A percentile compares a stretch with the other conserved stretches of the same genome.
phyloP scores from a whole-genome alignment of 2,329 filamentous ascomycete genomes.

The Stromatinia cepivora region DNA sequence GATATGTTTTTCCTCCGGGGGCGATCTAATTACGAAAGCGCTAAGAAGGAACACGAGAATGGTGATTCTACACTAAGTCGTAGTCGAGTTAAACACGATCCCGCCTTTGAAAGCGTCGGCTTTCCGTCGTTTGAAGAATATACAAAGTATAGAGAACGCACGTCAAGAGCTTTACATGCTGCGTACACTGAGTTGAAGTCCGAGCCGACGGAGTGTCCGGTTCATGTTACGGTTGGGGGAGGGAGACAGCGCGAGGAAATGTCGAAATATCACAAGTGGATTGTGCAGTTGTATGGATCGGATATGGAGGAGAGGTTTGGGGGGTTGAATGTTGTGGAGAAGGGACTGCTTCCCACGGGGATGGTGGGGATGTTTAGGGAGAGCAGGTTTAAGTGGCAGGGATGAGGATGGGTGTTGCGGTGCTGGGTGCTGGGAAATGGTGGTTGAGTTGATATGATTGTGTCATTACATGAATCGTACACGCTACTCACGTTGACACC shows the following conservation, averaged over 20 bases:
- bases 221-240: background rate
- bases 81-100: background rate
- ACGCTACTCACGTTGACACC: background rate
- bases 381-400: constrained; percentile 43
- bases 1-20: constrained; percentile 39
- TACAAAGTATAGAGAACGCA: background rate
- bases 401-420: constrained; percentile 37
- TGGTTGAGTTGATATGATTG: background rate
- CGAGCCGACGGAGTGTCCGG: background rate
- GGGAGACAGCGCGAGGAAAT: background rate
- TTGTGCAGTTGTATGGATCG: constrained; percentile 42
- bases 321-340: constrained; percentile 43
- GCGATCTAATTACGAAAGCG: constrained; percentile 39
- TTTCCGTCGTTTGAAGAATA: constrained; percentile 11
- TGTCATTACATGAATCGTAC: too few relatives aligned
- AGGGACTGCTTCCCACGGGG: constrained; percentile 44
- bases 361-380: constrained; percentile 43
- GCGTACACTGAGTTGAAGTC: background rate
- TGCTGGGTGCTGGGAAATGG: background rate
- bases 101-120: background rate
- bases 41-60: constrained; percentile 41
- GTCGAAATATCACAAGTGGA: constrained; percentile 43
- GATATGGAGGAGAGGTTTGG: constrained; percentile 45
- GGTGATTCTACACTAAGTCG: background rate
- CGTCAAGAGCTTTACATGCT: background rate